Evolutionary conservation across 306 rosid genomes (phyloP).

Genomic region (Comarum palustre): DNA sequence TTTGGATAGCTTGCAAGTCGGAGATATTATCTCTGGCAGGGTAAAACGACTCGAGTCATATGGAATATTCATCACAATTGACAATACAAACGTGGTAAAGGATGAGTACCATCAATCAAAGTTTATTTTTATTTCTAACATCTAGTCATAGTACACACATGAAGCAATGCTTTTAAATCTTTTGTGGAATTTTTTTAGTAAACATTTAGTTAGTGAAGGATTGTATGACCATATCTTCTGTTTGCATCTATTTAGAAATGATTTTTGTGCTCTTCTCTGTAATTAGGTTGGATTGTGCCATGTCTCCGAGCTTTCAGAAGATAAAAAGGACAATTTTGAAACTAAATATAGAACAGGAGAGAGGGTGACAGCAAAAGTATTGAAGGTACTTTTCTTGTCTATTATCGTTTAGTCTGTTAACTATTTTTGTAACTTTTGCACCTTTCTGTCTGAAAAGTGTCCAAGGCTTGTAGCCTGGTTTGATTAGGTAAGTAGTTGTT

Average conservation of each 20-base stretch:
- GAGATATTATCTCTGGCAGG: slow-evolving; percentile 70
- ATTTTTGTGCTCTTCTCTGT: slow-evolving; percentile 10
- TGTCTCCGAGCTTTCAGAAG: slow-evolving; percentile 72
- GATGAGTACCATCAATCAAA: background rate
- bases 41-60: slow-evolving; percentile 76
- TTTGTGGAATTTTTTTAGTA: background rate
- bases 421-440: background rate
- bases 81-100: slow-evolving; percentile 61
- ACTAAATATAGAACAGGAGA: slow-evolving; percentile 65
- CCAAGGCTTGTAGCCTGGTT: background rate
- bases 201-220: background rate
- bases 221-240: background rate
- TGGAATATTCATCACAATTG: slow-evolving; percentile 81
- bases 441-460: background rate
- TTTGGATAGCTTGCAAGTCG: slow-evolving; percentile 56
- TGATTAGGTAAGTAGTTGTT: background rate
- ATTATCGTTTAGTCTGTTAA: background rate
- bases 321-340: slow-evolving; percentile 52
- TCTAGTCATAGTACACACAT: background rate
- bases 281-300: slow-evolving; percentile 91
- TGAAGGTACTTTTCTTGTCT: slow-evolving; percentile 57
- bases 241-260: background rate
- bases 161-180: background rate
- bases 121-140: background rate
- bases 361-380: slow-evolving; percentile 64